A percentile compares a stretch with the other conserved stretches of the same genome.
Evolutionary conservation across 2,329 filamentous ascomycete species (phyloP).

Genomic region (Epichloe festucae): DNA sequence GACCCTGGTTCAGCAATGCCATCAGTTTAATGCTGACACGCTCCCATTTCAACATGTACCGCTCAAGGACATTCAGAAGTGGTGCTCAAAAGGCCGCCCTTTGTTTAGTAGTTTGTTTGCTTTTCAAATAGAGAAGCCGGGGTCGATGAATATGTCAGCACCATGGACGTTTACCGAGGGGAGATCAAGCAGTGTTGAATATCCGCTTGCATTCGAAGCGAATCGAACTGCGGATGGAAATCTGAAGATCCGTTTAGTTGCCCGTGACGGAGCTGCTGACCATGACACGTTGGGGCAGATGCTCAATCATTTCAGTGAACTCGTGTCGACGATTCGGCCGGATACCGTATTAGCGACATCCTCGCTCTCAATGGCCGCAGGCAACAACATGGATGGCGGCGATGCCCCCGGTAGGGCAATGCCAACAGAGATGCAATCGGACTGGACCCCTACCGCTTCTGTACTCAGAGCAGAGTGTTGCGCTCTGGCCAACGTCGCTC

Average conservation of each 20-base stretch:
- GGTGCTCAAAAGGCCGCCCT: slow-evolving; percentile 46
- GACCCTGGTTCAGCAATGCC: slow-evolving; percentile 48
- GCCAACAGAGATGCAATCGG: not conserved
- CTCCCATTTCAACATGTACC: slow-evolving; percentile 62
- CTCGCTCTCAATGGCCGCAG: not conserved
- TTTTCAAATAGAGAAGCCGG: slow-evolving; percentile 47
- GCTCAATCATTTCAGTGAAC: slow-evolving; percentile 26
- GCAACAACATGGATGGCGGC: not conserved
- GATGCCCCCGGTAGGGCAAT: not conserved
- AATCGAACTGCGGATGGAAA: slow-evolving; percentile 34
- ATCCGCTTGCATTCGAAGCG: slow-evolving; percentile 66
- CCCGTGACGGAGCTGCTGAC: slow-evolving; percentile 31
- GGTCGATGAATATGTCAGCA: slow-evolving; percentile 13
- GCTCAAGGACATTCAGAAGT: slow-evolving; percentile 68
- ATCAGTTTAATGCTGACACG: slow-evolving; percentile 54
- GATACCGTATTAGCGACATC: slow-evolving; percentile 3
- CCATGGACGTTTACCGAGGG: slow-evolving; percentile 44
- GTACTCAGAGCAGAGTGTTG: slow-evolving; percentile 50
- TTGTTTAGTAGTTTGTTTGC: slow-evolving; percentile 76
- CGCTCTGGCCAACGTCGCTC: slow-evolving; percentile 40
- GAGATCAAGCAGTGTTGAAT: slow-evolving; percentile 41
- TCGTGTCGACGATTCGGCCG: slow-evolving; percentile 6
- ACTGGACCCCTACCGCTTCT: slow-evolving; percentile 25
- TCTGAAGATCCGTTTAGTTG: slow-evolving; percentile 46
- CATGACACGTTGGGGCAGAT: slow-evolving; percentile 18